These are phyloP conservation scores for Botryococcus braunii DNA, from an alignment of 163 green algal species.

Conservation along the genomic window DNA sequence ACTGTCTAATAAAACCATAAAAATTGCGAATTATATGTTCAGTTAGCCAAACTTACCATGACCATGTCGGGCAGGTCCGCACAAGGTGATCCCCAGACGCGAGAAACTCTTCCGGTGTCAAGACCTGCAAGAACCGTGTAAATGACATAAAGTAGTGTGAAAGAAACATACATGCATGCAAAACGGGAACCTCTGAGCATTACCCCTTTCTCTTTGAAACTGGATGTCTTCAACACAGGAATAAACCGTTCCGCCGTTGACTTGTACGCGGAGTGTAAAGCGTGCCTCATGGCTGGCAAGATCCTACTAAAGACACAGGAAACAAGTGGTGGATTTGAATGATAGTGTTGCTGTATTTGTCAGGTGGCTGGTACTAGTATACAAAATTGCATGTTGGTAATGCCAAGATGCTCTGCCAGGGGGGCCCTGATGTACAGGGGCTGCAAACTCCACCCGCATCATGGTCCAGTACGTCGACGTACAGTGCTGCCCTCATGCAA, in stretches of 20 bases:
- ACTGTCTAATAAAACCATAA: no score
- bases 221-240: constrained; percentile 37
- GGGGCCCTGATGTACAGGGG: no score
- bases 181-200: not conserved
- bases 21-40: no score
- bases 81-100: constrained; percentile 76
- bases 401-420: not conserved
- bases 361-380: constrained; percentile 1
- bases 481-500: no score
- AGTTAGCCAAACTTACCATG: constrained; percentile 45
- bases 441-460: no score
- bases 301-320: not conserved
- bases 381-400: not conserved
- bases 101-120: constrained; percentile 81
- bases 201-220: constrained; percentile 71
- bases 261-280: constrained; percentile 59
- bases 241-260: constrained; percentile 48
- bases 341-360: not conserved
- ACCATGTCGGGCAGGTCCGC: constrained; percentile 72
- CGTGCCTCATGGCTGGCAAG: constrained; percentile 27
- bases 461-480: no score
- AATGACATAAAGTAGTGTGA: not conserved
- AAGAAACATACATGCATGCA: not conserved
- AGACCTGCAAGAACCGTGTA: constrained; percentile 40
- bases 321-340: not conserved